These are phyloP conservation scores for Trichoderma simmonsii DNA, from an alignment of 2,329 filamentous ascomycete species.

Conservation along the genomic window DNA sequence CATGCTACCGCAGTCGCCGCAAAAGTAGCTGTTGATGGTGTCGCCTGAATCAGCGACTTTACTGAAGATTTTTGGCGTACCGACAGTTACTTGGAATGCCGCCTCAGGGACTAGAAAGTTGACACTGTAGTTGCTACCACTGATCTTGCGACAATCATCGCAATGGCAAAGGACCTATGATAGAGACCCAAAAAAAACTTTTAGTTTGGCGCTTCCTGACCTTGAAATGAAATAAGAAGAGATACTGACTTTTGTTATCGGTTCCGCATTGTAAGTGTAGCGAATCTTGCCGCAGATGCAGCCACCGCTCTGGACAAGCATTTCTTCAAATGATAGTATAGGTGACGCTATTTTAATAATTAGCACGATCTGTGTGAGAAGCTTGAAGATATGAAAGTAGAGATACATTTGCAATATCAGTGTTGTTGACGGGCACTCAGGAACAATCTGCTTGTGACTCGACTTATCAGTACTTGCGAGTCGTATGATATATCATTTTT, in stretches of 20 bases:
- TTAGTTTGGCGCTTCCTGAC: not conserved
- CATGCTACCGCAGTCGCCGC: not conserved
- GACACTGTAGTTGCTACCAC: not conserved
- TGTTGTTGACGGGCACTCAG: not conserved
- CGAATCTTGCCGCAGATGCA: constrained; percentile 1
- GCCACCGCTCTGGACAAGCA: not conserved
- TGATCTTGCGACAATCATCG: not conserved
- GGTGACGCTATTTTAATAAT: not conserved
- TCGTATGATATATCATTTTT: not conserved
- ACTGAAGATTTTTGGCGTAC: not conserved
- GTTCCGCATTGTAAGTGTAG: not conserved
- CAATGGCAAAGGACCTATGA: not conserved
- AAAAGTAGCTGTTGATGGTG: not conserved
- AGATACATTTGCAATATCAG: not conserved
- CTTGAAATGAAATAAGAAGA: not conserved
- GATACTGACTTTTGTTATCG: not conserved
- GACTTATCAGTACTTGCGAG: not conserved
- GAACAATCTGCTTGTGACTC: not conserved
- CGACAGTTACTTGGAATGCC: not conserved
- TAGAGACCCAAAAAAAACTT: not conserved
- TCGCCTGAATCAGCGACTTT: not conserved
- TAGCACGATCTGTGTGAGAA: not conserved
- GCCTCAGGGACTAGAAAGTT: not conserved
- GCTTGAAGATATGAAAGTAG: not conserved
- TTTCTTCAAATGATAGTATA: not conserved